phyloP scores from a whole-genome alignment of 257 asterid species.

The Solanum etuberosum region DNA sequence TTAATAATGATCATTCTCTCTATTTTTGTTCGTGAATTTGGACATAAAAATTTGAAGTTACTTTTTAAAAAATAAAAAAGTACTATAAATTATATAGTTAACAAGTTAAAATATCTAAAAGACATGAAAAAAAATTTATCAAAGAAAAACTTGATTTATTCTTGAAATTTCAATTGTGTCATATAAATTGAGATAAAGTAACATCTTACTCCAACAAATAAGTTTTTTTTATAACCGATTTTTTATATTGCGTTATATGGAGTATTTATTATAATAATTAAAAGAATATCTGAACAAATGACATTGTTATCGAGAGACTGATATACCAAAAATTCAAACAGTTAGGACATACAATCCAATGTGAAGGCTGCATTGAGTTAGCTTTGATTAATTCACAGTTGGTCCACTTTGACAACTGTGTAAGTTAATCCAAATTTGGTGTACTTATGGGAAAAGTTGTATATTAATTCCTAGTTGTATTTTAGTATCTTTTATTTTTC shows the following conservation, averaged over 20 bases:
- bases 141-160: too few species aligned
- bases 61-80: too few species aligned
- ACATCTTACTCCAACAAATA: too few species aligned
- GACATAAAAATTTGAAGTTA: neutral
- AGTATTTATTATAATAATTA: too few species aligned
- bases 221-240: too few species aligned
- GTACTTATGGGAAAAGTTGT: neutral
- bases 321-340: neutral
- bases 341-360: neutral
- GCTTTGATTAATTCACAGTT: neutral
- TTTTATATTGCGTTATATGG: too few species aligned
- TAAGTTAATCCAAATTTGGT: neutral
- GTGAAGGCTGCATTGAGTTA: neutral
- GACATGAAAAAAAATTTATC: too few species aligned
- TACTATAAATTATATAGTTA: neutral
- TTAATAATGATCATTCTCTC: neutral
- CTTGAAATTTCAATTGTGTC: too few species aligned
- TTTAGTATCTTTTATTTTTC: neutral
- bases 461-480: neutral
- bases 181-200: too few species aligned
- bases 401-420: neutral
- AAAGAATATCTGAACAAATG: neutral
- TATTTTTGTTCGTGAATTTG: too few species aligned
- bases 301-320: fast-evolving
- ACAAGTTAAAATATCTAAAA: too few species aligned